Conservation (phyloP, 2,329 filamentous ascomycete genomes). For the Chaetomium strumarium region DNA sequence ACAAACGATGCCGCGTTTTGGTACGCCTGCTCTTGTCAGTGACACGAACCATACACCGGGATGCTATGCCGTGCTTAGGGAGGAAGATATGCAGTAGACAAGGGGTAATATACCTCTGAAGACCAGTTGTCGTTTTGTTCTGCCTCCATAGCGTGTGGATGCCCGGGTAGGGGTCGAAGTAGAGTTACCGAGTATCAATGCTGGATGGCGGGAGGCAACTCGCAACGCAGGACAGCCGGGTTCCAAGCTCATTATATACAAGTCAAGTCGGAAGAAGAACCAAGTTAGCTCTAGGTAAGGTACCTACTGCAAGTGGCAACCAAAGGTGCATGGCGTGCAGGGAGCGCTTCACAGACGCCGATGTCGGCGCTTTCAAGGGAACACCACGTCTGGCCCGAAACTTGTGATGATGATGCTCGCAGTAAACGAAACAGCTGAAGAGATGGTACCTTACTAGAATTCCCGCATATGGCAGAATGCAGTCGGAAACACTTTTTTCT, state of each 20-base stretch:
- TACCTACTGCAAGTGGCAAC: background rate
- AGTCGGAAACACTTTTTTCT: too few relatives aligned
- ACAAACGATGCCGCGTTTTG: conserved; percentile 58
- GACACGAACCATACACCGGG: background rate
- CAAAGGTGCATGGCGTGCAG: background rate
- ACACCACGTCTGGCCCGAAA: background rate
- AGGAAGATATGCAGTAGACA: too few relatives aligned
- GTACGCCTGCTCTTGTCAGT: conserved; percentile 42
- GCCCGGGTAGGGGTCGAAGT: too few relatives aligned
- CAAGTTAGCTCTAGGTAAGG: background rate
- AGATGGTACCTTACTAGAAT: too few relatives aligned
- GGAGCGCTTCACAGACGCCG: conserved; percentile 4
- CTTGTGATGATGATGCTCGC: background rate
- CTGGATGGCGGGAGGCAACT: background rate
- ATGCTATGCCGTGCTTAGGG: background rate
- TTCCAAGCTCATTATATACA: conserved; percentile 3
- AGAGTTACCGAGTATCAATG: background rate
- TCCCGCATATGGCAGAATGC: too few relatives aligned
- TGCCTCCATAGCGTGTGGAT: conserved; percentile 15
- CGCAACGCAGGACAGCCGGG: background rate
- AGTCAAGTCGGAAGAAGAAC: background rate
- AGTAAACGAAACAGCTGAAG: background rate
- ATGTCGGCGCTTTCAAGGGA: conserved; percentile 15
- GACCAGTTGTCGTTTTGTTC: conserved; percentile 35
- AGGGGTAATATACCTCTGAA: conserved; percentile 30